Percentiles rank a stretch among this genome's conserved stretches.
phyloP scores from a whole-genome alignment of 1,284 basidiomycete species.

The Neotropicomus parvogracilis region DNA sequence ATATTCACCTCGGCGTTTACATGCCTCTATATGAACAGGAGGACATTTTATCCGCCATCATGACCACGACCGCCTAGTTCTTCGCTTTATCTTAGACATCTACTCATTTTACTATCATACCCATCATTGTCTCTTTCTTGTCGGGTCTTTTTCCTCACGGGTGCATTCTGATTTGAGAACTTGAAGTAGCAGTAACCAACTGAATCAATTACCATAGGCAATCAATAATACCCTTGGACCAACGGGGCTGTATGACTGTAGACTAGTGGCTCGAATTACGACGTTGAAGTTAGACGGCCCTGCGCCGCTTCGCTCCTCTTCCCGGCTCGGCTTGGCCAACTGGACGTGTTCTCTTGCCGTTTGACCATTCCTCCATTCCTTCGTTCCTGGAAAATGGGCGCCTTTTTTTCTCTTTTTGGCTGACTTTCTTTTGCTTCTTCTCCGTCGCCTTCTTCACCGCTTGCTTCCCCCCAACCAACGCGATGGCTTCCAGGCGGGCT shows the following conservation, averaged over 20 bases:
- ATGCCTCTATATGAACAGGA: slow-evolving; percentile 68
- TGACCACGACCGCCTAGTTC: slow-evolving; percentile 22
- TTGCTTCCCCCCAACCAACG: slow-evolving; percentile 66
- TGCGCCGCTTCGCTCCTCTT: slow-evolving; percentile 24
- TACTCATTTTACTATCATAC: slow-evolving; percentile 25
- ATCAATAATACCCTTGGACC: slow-evolving; percentile 26
- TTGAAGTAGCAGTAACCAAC: slow-evolving; percentile 30
- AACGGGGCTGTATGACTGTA: neutral
- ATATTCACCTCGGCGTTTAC: slow-evolving; percentile 72
- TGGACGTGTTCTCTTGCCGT: slow-evolving; percentile 18
- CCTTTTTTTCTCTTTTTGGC: slow-evolving; percentile 86
- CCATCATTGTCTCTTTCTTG: slow-evolving; percentile 32
- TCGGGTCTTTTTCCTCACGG: slow-evolving; percentile 19
- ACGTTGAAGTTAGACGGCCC: slow-evolving; percentile 11
- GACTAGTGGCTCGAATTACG: neutral
- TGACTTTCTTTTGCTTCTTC: slow-evolving; percentile 83
- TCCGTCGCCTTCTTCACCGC: slow-evolving; percentile 87
- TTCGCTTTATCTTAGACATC: slow-evolving; percentile 25
- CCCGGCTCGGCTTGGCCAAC: slow-evolving; percentile 8
- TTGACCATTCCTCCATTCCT: slow-evolving; percentile 5
- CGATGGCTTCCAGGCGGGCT: slow-evolving; percentile 75
- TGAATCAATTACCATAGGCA: slow-evolving; percentile 31
- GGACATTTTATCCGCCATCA: slow-evolving; percentile 42
- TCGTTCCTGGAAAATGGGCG: slow-evolving; percentile 56
- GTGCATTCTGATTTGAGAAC: slow-evolving; percentile 27